Percentiles rank a stretch among this genome's conserved stretches.
Conservation (phyloP, 305 asterid species). For the Euphrasia arctica region DNA sequence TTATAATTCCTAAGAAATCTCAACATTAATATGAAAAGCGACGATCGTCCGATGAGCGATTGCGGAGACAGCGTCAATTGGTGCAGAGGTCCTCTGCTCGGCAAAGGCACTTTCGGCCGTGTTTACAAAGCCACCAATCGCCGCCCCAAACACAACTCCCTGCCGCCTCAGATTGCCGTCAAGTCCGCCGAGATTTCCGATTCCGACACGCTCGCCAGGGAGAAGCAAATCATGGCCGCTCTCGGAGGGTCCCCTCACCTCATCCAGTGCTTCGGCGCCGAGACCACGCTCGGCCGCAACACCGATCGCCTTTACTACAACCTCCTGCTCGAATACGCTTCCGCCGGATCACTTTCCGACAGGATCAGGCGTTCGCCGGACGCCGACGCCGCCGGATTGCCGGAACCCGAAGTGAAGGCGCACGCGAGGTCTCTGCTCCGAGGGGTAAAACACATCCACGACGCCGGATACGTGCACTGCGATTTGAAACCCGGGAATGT, state of each 20-base stretch:
- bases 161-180: not conserved
- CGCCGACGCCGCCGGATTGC: not conserved
- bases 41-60: too few species aligned
- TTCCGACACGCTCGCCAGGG: not conserved
- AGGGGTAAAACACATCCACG: not conserved
- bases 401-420: not conserved
- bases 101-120: not conserved
- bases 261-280: not conserved
- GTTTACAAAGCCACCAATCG: not conserved
- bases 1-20: too few species aligned
- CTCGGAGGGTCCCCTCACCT: not conserved
- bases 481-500: not conserved
- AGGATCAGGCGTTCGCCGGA: not conserved
- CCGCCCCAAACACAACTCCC: not conserved
- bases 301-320: not conserved
- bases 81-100: not conserved
- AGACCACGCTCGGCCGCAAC: not conserved
- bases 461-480: not conserved
- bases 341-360: not conserved
- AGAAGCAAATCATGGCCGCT: not conserved
- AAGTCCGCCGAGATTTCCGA: not conserved
- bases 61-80: not conserved
- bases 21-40: too few species aligned
- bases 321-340: not conserved
- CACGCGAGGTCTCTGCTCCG: not conserved